These are phyloP conservation scores for Dichomitus squalens DNA, from an alignment of 1,284 basidiomycete genomes.

Conservation along the genomic window DNA sequence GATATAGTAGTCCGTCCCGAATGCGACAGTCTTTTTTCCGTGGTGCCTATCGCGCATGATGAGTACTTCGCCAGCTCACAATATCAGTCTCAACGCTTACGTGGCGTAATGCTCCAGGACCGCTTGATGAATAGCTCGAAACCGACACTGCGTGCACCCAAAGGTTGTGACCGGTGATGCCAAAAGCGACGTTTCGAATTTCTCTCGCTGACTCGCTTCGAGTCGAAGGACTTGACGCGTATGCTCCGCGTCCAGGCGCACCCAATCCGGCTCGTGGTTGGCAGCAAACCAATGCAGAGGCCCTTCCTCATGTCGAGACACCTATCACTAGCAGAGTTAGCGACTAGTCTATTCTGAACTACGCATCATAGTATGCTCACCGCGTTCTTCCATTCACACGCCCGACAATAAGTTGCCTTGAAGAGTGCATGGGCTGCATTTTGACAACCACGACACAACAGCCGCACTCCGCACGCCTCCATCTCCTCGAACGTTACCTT, in stretches of 20 bases:
- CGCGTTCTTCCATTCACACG: constrained; percentile 7
- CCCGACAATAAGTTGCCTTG: not conserved
- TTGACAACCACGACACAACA: constrained; percentile 21
- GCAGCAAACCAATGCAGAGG: not conserved
- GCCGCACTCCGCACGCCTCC: constrained; percentile 39
- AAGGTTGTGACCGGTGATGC: not conserved
- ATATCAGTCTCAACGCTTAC: not conserved
- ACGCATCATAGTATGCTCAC: not conserved
- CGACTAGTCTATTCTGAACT: not conserved
- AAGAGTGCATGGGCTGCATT: not conserved
- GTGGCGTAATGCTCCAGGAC: not conserved
- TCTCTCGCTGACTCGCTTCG: not conserved
- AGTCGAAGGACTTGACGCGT: not conserved
- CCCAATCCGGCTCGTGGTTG: not conserved
- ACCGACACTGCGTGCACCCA: constrained; percentile 4
- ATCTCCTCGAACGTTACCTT: constrained; percentile 44
- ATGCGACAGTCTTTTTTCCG: not conserved
- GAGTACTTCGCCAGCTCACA: not conserved
- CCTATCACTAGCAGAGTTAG: not conserved
- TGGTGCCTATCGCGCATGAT: not conserved
- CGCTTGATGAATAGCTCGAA: not conserved
- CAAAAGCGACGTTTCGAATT: not conserved
- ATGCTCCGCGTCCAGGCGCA: not conserved
- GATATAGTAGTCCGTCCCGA: constrained; percentile 1
- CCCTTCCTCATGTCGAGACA: not conserved